Conservation (phyloP, 768 basidiomycete species). For the Panaeolus papilionaceus region DNA sequence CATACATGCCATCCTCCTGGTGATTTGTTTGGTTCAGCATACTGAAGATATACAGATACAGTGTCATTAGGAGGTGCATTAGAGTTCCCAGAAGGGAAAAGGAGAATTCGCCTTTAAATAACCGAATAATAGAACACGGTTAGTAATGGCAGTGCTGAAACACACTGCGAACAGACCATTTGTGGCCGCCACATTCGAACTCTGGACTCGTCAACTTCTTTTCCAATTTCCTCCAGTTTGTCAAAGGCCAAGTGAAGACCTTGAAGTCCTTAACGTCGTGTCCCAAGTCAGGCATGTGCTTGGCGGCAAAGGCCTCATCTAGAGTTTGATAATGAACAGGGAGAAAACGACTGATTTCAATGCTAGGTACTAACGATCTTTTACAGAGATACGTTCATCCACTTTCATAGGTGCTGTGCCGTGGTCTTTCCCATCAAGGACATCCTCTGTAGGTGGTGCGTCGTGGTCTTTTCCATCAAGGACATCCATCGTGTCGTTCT, state of each 20-base stretch:
- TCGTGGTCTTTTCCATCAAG: too few relatives aligned
- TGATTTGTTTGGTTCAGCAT: conserved; percentile 96
- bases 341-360: conserved; percentile 15
- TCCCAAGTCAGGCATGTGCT: conserved; percentile 97
- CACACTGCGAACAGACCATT: conserved; percentile 67
- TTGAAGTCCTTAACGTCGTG: conserved; percentile 97
- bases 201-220: conserved; percentile 95
- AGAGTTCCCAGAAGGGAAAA: conserved; percentile 98
- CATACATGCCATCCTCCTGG: conserved; percentile 99
- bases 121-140: conserved; percentile 14
- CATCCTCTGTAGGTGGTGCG: too few relatives aligned
- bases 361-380: conserved; percentile 68
- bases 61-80: conserved; percentile 99
- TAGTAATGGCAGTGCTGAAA: conserved; percentile 26
- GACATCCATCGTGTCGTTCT: conserved; percentile 82
- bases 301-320: conserved; percentile 95
- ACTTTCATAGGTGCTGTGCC: conserved; percentile 26
- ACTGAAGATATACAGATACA: conserved; percentile 98
- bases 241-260: conserved; percentile 88
- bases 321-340: conserved; percentile 20
- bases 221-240: conserved; percentile 92
- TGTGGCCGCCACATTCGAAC: conserved; percentile 97
- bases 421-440: conserved; percentile 81
- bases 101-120: conserved; percentile 79
- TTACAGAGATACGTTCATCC: conserved; percentile 81